Evolutionary conservation across 176 grass and related monocot genomes (phyloP), one percentile per base, ranked within the genome.

Genomic region (Pontederia crassipes): DNA sequence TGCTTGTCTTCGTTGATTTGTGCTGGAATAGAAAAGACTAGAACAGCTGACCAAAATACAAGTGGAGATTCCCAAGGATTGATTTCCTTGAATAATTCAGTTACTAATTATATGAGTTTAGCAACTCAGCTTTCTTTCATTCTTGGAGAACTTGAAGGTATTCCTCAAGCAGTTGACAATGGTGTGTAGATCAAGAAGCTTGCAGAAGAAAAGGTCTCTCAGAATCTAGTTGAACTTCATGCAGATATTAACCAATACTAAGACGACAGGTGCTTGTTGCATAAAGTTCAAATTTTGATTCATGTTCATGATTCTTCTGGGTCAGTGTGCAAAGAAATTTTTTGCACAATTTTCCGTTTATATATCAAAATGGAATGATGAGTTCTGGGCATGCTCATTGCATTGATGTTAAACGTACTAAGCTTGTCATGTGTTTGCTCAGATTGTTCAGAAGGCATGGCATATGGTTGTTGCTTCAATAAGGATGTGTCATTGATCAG

Each of bases 371-470:
- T 40, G 48, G 26, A 12, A 27, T 20, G 64, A 53, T 66, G 48
- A 66, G 12, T 29, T 66, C 64, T 52, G 48, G 12, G 6, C 49
- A 10, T 66, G n/a, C 49, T 53, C 24, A 53, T 66, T 53, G 12
- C 49, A 16, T 1, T 17, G 20, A 14, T 32, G 64, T 8, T 51
- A 51, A 17, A 65, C 49, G 16, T 15, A 52, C 50, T 12, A 32
- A 40, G 11, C 28, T 40, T 45, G 28, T 60, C 28, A 60, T 60
- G 6, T 40, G 32, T 40, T 40, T 40, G 32, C 6, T 40, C 32
- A 32, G 14, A 13, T 60, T 60, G 26, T 40, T 60, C 58, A 45
- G 58, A 60, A 40, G 53, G 66, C 66, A 57, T 57, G 66, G 32
- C 20, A 9, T 69, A 20, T 54, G 24, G 49, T 35, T 52, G 24